A percentile compares a stretch with the other conserved stretches of the same genome.
phyloP scores from a whole-genome alignment of 768 basidiomycete genomes.

The Candolleomyces aberdarensis region DNA sequence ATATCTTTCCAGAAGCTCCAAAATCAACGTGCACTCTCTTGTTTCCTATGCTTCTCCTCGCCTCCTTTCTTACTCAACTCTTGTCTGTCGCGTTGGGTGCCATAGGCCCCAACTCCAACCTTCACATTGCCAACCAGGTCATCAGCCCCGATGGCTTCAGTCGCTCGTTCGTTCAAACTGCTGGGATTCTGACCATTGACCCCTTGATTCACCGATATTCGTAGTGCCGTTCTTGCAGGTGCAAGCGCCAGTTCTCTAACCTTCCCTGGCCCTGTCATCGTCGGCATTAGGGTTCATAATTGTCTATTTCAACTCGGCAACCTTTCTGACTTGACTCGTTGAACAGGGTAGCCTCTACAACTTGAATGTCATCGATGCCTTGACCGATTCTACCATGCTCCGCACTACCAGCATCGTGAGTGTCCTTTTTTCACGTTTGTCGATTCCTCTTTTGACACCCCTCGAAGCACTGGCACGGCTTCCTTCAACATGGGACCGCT shows the following conservation, averaged over 20 bases:
- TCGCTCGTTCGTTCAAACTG: conserved; percentile 29
- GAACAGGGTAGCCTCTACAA: conserved; percentile 33
- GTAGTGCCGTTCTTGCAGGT: conserved; percentile 9
- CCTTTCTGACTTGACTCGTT: not conserved
- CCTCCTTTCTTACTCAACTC: not conserved
- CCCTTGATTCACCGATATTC: conserved; percentile 36
- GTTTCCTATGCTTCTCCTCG: conserved; percentile 24
- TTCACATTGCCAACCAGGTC: conserved; percentile 28
- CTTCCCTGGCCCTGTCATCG: conserved; percentile 13
- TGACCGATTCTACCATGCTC: conserved; percentile 47
- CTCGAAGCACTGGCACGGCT: conserved; percentile 43
- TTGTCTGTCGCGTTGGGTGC: conserved; percentile 21
- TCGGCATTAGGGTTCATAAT: conserved; percentile 8
- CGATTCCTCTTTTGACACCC: not conserved
- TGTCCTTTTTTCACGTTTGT: not conserved
- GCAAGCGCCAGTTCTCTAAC: conserved; percentile 8
- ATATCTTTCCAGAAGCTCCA: conserved; percentile 38
- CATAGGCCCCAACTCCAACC: conserved; percentile 42
- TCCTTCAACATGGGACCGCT: conserved; percentile 32
- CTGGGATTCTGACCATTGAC: conserved; percentile 34
- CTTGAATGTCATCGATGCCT: conserved; percentile 43
- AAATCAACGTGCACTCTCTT: conserved; percentile 47
- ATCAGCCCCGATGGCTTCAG: conserved; percentile 38
- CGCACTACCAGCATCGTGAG: conserved; percentile 47
- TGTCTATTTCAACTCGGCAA: not conserved